Conservation (phyloP, 1,284 basidiomycete genomes). For the Cutaneotrichosporon sp. region DNA sequence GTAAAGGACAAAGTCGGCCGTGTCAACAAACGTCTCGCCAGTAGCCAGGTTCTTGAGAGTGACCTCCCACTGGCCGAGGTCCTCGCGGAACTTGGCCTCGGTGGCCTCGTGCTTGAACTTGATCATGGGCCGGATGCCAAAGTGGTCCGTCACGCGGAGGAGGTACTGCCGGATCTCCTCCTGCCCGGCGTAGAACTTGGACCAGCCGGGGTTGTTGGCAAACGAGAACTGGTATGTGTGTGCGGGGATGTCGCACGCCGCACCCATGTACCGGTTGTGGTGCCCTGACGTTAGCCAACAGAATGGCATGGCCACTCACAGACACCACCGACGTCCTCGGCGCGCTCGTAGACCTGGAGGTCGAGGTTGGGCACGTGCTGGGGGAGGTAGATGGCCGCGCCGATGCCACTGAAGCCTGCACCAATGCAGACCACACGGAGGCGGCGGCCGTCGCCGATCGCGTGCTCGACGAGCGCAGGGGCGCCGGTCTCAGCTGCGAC, state of each 20-base stretch:
- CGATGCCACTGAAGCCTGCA: constrained; percentile 21
- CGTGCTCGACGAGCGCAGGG: constrained; percentile 15
- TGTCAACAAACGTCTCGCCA: constrained; percentile 22
- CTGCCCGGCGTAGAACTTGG: constrained; percentile 34
- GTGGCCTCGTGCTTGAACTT: constrained; percentile 33
- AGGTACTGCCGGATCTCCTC: constrained; percentile 40
- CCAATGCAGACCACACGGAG: constrained; percentile 15
- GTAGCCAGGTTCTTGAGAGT: constrained; percentile 15
- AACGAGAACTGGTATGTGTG: constrained; percentile 35
- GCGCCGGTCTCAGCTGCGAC: constrained; percentile 2
- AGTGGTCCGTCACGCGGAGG: constrained; percentile 26
- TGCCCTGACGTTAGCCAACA: constrained; percentile 21
- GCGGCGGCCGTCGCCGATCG: constrained; percentile 8
- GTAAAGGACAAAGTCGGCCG: constrained; percentile 38
- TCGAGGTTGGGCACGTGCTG: constrained; percentile 14
- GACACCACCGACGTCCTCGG: constrained; percentile 21
- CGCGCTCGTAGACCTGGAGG: constrained; percentile 19
- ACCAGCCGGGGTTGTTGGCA: constrained; percentile 29
- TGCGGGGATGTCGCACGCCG: constrained; percentile 37
- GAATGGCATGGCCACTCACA: constrained; percentile 2
- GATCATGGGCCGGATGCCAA: constrained; percentile 28
- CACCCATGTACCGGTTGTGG: constrained; percentile 37
- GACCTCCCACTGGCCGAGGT: constrained; percentile 34
- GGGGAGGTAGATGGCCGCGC: constrained; percentile 17
- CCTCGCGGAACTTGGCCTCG: constrained; percentile 29